Conservation (phyloP, 768 basidiomycete species). For the Trametes punicea region DNA sequence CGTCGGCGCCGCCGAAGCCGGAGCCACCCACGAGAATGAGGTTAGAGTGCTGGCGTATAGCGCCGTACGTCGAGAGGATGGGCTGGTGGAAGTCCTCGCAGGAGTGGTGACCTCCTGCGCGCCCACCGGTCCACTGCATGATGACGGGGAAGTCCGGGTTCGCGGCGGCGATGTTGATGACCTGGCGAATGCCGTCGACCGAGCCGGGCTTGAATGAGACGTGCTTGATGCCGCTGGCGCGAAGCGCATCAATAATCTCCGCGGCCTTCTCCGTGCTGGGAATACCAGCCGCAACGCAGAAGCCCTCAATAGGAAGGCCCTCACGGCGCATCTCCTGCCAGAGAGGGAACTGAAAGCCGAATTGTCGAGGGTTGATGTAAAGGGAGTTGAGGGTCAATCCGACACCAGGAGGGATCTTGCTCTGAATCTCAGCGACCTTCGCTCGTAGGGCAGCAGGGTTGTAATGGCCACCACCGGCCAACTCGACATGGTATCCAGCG, state of each 20-base stretch:
- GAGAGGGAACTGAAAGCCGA: conserved; percentile 93
- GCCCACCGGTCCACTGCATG: conserved; percentile 98
- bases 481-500: conserved; percentile 94
- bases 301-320: conserved; percentile 95
- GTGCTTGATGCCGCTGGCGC: conserved; percentile 86
- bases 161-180: conserved; percentile 89
- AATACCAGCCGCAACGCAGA: conserved; percentile 97
- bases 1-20: conserved; percentile 92
- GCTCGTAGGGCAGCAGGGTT: conserved; percentile 82
- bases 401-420: conserved; percentile 79
- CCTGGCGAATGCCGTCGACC: conserved; percentile 95
- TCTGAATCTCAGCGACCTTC: conserved; percentile 92
- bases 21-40: conserved; percentile 90
- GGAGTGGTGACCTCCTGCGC: conserved; percentile 97
- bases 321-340: conserved; percentile 98
- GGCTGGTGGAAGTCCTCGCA: conserved; percentile 99
- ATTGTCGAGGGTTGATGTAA: conserved; percentile 98
- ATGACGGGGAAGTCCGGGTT: conserved; percentile 97
- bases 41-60: conserved; percentile 87
- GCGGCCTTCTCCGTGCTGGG: conserved; percentile 95
- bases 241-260: conserved; percentile 88
- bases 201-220: conserved; percentile 98
- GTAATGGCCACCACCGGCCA: conserved; percentile 98
- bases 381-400: conserved; percentile 93
- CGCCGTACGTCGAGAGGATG: conserved; percentile 81